phyloP scores from a whole-genome alignment of 495 filamentous ascomycete species.

The Talaromyces proteolyticus region DNA sequence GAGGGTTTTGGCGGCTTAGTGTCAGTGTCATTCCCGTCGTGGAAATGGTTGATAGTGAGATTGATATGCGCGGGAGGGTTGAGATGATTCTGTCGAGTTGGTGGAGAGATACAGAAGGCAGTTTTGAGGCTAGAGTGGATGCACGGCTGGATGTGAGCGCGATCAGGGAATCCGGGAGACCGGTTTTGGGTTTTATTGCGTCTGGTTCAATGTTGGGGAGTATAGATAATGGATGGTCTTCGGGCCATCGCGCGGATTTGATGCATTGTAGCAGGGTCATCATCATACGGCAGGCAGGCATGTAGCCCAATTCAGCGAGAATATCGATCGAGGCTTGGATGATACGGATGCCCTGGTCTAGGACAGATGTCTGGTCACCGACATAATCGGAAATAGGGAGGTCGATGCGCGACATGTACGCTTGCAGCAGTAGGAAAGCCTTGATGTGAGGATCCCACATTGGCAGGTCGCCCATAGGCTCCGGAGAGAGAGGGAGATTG shows the following conservation, averaged over 20 bases:
- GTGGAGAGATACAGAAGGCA: slow-evolving; percentile 1
- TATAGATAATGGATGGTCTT: slow-evolving; percentile 71
- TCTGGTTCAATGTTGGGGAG: slow-evolving; percentile 66
- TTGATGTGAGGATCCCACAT: slow-evolving; percentile 99
- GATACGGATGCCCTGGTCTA: slow-evolving; percentile 96
- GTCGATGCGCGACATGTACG: slow-evolving; percentile 86
- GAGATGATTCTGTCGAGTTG: slow-evolving; percentile 53
- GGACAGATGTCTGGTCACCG: slow-evolving; percentile 81
- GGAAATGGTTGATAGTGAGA: slow-evolving; percentile 54
- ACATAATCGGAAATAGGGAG: slow-evolving; percentile 97
- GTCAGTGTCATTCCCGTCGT: slow-evolving; percentile 56
- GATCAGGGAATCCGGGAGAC: slow-evolving; percentile 19
- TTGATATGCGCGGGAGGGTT: slow-evolving; percentile 61
- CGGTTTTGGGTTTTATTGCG: slow-evolving; percentile 21
- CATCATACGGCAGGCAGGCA: slow-evolving; percentile 67
- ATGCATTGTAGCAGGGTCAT: slow-evolving; percentile 84
- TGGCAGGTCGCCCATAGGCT: slow-evolving; percentile 66
- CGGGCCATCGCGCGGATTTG: slow-evolving; percentile 88
- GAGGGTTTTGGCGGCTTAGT: slow-evolving; percentile 60
- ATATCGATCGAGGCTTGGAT: slow-evolving; percentile 88
- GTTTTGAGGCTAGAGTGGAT: not conserved
- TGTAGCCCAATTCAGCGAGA: slow-evolving; percentile 81
- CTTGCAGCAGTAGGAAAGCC: slow-evolving; percentile 88
- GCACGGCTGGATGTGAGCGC: slow-evolving; percentile 1
- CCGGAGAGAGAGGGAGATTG: slow-evolving; percentile 61